Evolutionary conservation across 495 filamentous ascomycete genomes (phyloP), one percentile per base, ranked within the genome.

Genomic region (Xylaria acuta): DNA sequence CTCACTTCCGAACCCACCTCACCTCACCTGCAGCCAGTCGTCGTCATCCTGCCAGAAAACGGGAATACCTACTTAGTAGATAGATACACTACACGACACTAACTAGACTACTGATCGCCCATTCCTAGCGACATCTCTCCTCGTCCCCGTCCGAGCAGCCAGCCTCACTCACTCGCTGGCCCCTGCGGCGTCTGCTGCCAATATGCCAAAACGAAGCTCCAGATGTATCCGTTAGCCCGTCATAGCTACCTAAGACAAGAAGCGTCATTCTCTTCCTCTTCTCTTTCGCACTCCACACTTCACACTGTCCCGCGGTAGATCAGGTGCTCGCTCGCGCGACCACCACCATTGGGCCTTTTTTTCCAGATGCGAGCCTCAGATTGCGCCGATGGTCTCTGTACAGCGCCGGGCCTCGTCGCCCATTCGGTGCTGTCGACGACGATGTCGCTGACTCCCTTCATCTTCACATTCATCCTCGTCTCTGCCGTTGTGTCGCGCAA

Each of bases 401-500:
- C 71, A 47, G 75, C 81, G 64, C 73, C 78, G 56, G 76, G 77
- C 41, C 65, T 75, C 20, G 63, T 71, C 25, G 53, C 75, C 25
- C 76, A 75, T 56, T 77, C 78, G 53, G 65, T 77, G 64, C 60
- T 79, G 67, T 71, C 78, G 2, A 78, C 75, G 32, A 36, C 78
- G 34, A 38, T 86, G 56, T 81, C 84, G 9, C 74, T 85, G 47
- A 64, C 81, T n/a, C 84, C 84, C 30, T 82, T 80, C 74, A 36
- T 80, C 71, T 6, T 80, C 75, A 74, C 77, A 8, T 60, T 79
- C 73, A 11, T 76, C 49, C 43, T 72, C 68, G 73, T 78, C 67
- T 76, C 72, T 64, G 75, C 87, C 38, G 78, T 88, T 63, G 89
- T 90, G 18, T 84, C 88, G 14, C 86, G 88, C 47, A 89, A 88